phyloP scores from a whole-genome alignment of 1,284 basidiomycete species.

The Pseudozyma pruni region DNA sequence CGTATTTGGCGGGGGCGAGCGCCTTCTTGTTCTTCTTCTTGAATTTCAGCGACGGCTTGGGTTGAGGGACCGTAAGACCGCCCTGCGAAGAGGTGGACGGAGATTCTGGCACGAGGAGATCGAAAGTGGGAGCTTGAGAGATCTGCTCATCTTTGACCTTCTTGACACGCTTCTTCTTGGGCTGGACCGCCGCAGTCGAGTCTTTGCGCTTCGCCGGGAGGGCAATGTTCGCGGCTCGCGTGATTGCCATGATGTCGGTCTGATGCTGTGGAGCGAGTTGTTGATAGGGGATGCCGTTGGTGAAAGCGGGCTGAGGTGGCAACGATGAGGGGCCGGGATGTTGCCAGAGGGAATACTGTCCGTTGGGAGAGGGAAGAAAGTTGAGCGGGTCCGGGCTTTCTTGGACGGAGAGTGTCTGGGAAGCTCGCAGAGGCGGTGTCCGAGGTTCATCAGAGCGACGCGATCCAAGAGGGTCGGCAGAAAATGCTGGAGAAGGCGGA shows the following conservation, averaged over 20 bases:
- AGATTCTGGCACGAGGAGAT: conserved; percentile 7
- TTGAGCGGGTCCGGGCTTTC: conserved; percentile 54
- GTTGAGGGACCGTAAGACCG: background rate
- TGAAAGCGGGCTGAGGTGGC: conserved; percentile 4
- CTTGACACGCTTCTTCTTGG: conserved; percentile 29
- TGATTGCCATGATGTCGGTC: conserved; percentile 12
- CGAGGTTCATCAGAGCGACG: conserved; percentile 21
- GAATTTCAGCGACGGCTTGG: conserved; percentile 3
- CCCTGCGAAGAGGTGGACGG: background rate
- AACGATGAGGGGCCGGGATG: conserved; percentile 4
- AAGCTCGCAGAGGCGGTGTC: conserved; percentile 20
- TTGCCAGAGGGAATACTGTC: conserved; percentile 34
- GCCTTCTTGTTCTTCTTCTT: conserved; percentile 26
- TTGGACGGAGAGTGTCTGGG: conserved; percentile 16
- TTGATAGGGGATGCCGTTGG: conserved; percentile 7
- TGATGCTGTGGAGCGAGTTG: background rate
- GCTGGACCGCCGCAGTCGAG: conserved; percentile 10
- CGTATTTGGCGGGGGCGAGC: conserved; percentile 2
- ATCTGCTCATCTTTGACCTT: conserved; percentile 22
- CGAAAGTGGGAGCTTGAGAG: conserved; percentile 3
- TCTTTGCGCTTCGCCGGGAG: conserved; percentile 30
- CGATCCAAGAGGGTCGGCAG: conserved; percentile 4
- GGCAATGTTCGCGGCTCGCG: background rate
- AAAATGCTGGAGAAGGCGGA: conserved; percentile 12
- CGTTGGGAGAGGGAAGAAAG: conserved; percentile 35